Base-by-base conservation (phyloP, 352 stramenopile genomes). In the Pythium diclinum region DNA sequence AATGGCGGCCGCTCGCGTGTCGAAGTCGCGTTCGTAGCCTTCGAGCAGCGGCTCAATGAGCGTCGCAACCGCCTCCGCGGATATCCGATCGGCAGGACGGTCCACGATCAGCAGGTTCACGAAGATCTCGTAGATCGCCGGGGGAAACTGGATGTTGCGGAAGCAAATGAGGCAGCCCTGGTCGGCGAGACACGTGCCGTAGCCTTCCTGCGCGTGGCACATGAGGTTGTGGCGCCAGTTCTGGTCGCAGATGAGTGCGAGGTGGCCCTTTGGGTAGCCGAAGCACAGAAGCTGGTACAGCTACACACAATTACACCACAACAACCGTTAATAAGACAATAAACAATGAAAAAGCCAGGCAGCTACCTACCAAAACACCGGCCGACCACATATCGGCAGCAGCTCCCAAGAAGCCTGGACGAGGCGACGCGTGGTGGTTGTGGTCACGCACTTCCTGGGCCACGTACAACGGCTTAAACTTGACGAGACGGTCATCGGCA, bases 281-380 rank as follows among this genome's bases (percentile, higher is more conserved):
- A 92, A 91, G 63, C 84, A 92, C 21, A 92, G 65, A 38, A 92
- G 68, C 46, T 92, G 84, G 56, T 92, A 92, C n/a, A 92, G 72
- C 81, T 90, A 63, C 36, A 63, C n/a, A 72, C 21, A 66, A 1
- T 72, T 34, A 67, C 53, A 51, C 4, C 36, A n/a, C 40, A 21
- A 8, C 19, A 57, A 60, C 17, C 6, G n/a, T 17, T 34, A 40
- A 60, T 23, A 25, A 47, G 21, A 47, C 9, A 48, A 4, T 2
- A 65, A 59, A 34, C 4, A 21, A 46, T 6, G 59, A 17, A 61
- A 19, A 52, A 51, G 14, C 33, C 33, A 14, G 38, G 38, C 0
- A 51, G 6, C 6, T 46, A 76, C 78, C 63, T 84, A 91, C 81
- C 78, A 92, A 64, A 16, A 90, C 83, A 13, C 84, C 84, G 7